phyloP scores from a whole-genome alignment of 2,329 filamentous ascomycete species.

The Fonsecaea pedrosoi region DNA sequence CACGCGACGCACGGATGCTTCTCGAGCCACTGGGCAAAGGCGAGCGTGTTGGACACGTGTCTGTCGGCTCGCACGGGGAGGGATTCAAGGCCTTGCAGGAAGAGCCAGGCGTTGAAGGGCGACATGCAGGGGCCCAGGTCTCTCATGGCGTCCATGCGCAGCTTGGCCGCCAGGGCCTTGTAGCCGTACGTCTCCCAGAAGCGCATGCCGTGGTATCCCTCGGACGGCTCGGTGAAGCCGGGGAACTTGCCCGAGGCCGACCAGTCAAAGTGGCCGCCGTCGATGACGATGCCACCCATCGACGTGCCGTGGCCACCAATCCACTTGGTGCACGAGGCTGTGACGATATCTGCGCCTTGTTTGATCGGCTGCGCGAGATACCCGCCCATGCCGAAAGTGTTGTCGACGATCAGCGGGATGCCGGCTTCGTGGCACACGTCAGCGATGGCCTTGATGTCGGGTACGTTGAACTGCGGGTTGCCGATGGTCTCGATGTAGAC shows the following conservation, averaged over 20 bases:
- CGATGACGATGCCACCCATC: slow-evolving; percentile 77
- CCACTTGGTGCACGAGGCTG: slow-evolving; percentile 93
- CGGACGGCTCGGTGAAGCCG: slow-evolving; percentile 84
- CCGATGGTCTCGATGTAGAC: slow-evolving; percentile 87
- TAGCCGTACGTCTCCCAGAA: slow-evolving; percentile 92
- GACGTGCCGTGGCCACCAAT: slow-evolving; percentile 90
- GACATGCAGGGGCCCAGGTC: slow-evolving; percentile 83
- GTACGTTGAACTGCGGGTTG: slow-evolving; percentile 86
- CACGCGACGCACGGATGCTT: slow-evolving; percentile 82
- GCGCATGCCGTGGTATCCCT: slow-evolving; percentile 89
- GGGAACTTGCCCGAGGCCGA: slow-evolving; percentile 84
- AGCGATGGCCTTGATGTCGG: slow-evolving; percentile 80
- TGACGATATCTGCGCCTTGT: slow-evolving; percentile 85
- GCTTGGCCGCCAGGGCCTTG: slow-evolving; percentile 80
- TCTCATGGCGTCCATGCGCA: slow-evolving; percentile 86
- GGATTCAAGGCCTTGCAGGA: slow-evolving; percentile 87
- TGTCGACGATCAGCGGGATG: slow-evolving; percentile 73
- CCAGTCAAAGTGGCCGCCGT: slow-evolving; percentile 86
- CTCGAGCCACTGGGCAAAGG: slow-evolving; percentile 83
- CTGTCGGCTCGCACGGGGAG: slow-evolving; percentile 83
- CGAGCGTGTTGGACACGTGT: slow-evolving; percentile 81
- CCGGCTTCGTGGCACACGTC: slow-evolving; percentile 72
- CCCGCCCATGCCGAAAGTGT: slow-evolving; percentile 87
- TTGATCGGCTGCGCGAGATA: slow-evolving; percentile 83
- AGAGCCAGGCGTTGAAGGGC: slow-evolving; percentile 90